Evolutionary conservation across 768 basidiomycete species (phyloP).

Genomic region (Sutorius australiensis): DNA sequence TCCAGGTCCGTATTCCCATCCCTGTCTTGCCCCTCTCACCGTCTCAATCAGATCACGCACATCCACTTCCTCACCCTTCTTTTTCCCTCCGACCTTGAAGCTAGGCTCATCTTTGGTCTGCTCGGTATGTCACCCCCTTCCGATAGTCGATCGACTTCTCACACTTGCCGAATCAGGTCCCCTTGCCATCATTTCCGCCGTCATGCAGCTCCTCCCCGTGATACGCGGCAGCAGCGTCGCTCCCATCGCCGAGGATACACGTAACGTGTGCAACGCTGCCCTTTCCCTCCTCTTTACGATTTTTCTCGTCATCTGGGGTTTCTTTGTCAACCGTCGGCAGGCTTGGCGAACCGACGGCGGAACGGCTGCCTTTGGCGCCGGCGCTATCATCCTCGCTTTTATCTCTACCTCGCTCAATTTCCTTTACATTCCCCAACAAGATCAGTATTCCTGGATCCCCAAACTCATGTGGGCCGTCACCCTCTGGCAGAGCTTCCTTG

Average conservation of each 20-base stretch:
- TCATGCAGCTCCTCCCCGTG: conserved; percentile 81
- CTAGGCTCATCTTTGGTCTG: conserved; percentile 76
- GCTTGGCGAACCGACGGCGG: conserved; percentile 98
- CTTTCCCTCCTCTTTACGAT: conserved; percentile 92
- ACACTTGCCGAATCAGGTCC: conserved; percentile 50
- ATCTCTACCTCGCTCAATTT: conserved; percentile 84
- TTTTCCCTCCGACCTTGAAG: conserved; percentile 89
- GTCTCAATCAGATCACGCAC: conserved; percentile 71
- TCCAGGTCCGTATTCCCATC: conserved; percentile 58
- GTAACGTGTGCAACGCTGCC: conserved; percentile 94
- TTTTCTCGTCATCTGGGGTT: conserved; percentile 90
- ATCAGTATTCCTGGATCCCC: conserved; percentile 90
- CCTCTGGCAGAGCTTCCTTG: conserved; percentile 95
- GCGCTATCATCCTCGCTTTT: conserved; percentile 78
- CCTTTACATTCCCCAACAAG: conserved; percentile 76
- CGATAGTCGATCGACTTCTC: not conserved
- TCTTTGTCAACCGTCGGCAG: conserved; percentile 79
- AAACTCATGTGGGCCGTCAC: conserved; percentile 87
- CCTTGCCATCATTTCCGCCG: conserved; percentile 76
- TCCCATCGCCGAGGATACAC: conserved; percentile 65
- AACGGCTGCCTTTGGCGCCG: conserved; percentile 88
- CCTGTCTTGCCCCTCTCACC: not conserved
- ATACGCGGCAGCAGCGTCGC: conserved; percentile 34
- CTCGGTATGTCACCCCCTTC: conserved; percentile 52
- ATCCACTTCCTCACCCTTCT: conserved; percentile 96